Evolutionary conservation across 2,329 filamentous ascomycete genomes (phyloP), one percentile per base, ranked within the genome.

Genomic region (Aspergillus brasiliensis): DNA sequence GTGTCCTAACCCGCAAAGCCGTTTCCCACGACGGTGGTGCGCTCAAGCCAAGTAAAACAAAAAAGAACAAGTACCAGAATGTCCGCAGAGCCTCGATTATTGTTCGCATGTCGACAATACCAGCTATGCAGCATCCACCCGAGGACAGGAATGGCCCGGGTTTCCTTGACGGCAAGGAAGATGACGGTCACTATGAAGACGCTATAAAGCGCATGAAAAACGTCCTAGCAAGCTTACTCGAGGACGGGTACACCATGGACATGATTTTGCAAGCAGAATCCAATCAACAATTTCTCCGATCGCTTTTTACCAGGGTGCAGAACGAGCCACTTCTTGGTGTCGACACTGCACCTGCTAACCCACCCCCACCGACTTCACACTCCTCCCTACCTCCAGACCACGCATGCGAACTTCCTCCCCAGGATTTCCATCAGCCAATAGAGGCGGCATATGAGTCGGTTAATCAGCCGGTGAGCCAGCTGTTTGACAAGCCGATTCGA

Each of bases 281-380:
- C 10, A 55, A 55, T 15, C 52, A 55, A 19, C 40, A 55, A 25
- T 55, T 55, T 15, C 52, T 55, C n/a, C 52, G 38, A 17, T 55
- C 52, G 15, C 52, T 55, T 15, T 55, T 55, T 27, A 44, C 42
- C 13, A 31, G 52, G 23, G 52, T 55, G 2, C 52, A 55, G 28
- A 55, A 55, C 34, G 52, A 55, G n/a, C 52, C 52, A n/a, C 52
- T 55, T 15, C 52, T 55, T 21, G 52, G 52, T 19, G 40, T 55
- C 5, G 40, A 55, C 38, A 31, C 27, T 31, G 52, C 10, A 17
- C 52, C 52, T n/a, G n/a, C 52, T 17, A 44, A 27, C 52, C 4
- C 38, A 38, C 27, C 52, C 13, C n/a, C 17, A n/a, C 42, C 52
- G 17, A 10, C 42, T 5, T 55, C 38, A 23, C 23, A 44, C 52